Percentiles rank a stretch among this genome's conserved stretches.
Conservation (phyloP, 2,329 filamentous ascomycete species). For the Colletotrichum tropicale region DNA sequence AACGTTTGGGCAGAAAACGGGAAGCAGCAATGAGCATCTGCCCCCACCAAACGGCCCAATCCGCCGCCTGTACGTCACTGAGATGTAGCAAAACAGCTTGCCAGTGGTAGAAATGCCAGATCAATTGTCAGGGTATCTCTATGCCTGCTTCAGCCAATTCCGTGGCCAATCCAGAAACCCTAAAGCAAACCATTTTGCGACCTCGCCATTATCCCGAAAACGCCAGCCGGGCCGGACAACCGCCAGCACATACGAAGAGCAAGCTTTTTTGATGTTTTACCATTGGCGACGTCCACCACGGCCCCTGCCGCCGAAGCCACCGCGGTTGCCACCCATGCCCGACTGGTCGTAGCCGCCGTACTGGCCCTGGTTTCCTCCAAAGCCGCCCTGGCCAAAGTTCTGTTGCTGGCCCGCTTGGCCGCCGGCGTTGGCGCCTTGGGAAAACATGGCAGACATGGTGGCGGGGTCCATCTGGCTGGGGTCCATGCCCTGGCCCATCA, state of each 20-base stretch:
- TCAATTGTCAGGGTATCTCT: conserved; percentile 21
- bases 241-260: neutral
- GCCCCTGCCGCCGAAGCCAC: conserved; percentile 31
- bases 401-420: conserved; percentile 56
- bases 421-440: conserved; percentile 43
- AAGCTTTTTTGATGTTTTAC: neutral
- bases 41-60: neutral
- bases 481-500: conserved; percentile 70
- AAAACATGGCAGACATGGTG: conserved; percentile 64
- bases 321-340: conserved; percentile 44
- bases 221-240: conserved; percentile 4
- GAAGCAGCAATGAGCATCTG: neutral
- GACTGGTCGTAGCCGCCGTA: conserved; percentile 55
- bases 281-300: conserved; percentile 30
- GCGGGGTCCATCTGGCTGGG: conserved; percentile 69
- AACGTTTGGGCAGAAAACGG: neutral
- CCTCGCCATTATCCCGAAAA: conserved; percentile 6
- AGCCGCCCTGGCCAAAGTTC: conserved; percentile 56
- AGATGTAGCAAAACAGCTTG: neutral
- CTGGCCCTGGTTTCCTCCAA: conserved; percentile 57
- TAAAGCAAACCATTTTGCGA: conserved; percentile 2
- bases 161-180: conserved; percentile 4
- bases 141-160: conserved; percentile 15
- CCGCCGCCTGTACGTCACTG: neutral
- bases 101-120: conserved; percentile 11